Evolutionary conservation across 2,329 filamentous ascomycete genomes (phyloP).

Genomic region (Penicillium sp.): DNA sequence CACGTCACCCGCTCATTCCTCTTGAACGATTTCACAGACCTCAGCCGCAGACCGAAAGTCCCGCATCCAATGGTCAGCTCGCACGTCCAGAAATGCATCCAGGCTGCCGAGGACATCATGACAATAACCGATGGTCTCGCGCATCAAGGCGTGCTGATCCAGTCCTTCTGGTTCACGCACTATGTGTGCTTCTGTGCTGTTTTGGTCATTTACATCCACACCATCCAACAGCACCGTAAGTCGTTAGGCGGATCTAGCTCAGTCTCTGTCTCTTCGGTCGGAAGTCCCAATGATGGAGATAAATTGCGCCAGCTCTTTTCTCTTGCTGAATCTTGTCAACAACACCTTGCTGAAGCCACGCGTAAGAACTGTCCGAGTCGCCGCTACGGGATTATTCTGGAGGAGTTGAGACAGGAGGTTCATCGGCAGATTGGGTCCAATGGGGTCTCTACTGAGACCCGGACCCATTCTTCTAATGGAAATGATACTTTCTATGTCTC

Average conservation of each 20-base stretch:
- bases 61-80: slow-evolving; percentile 35
- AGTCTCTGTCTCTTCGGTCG: slow-evolving; percentile 19
- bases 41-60: slow-evolving; percentile 32
- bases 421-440: slow-evolving; percentile 34
- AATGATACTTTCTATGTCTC: background rate
- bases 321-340: slow-evolving; percentile 48
- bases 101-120: slow-evolving; percentile 45
- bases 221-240: slow-evolving; percentile 41
- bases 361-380: slow-evolving; percentile 49
- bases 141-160: slow-evolving; percentile 37
- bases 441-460: background rate
- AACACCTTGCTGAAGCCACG: slow-evolving; percentile 49
- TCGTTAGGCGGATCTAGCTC: slow-evolving; percentile 5
- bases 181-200: slow-evolving; percentile 47
- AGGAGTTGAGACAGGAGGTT: slow-evolving; percentile 47
- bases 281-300: slow-evolving; percentile 21
- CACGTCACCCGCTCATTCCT: slow-evolving; percentile 41
- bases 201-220: slow-evolving; percentile 44
- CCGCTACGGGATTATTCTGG: slow-evolving; percentile 51
- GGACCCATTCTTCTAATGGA: background rate
- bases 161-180: slow-evolving; percentile 47
- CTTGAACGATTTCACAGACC: slow-evolving; percentile 39
- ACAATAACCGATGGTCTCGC: slow-evolving; percentile 38
- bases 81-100: slow-evolving; percentile 46
- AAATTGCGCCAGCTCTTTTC: slow-evolving; percentile 38